Evolutionary conservation across 2,329 filamentous ascomycete genomes (phyloP).

Genomic region (Diplodia seriata): DNA sequence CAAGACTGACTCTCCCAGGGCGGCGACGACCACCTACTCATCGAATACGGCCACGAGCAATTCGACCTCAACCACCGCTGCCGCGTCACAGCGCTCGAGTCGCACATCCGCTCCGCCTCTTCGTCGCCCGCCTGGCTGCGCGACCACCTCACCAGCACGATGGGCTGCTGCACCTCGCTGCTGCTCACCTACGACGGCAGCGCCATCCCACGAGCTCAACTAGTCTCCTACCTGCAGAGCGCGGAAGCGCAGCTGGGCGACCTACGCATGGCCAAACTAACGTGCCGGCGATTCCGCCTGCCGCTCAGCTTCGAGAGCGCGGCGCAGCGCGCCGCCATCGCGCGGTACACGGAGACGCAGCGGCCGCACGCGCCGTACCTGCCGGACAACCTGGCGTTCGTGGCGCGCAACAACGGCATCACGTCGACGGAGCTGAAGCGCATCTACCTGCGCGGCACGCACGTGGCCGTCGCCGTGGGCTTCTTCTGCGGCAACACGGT

Average conservation of each 20-base stretch:
- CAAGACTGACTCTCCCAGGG: conserved; percentile 45
- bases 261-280: conserved; percentile 50
- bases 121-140: conserved; percentile 46
- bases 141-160: conserved; percentile 57
- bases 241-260: conserved; percentile 54
- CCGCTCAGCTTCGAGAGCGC: conserved; percentile 54
- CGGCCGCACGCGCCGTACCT: conserved; percentile 67
- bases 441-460: conserved; percentile 58
- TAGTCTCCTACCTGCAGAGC: conserved; percentile 48
- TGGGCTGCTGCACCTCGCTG: conserved; percentile 59
- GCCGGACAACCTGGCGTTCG: conserved; percentile 67
- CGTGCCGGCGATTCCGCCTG: conserved; percentile 52
- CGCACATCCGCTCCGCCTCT: conserved; percentile 42
- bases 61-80: conserved; percentile 66
- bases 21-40: conserved; percentile 59
- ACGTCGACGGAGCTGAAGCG: conserved; percentile 57
- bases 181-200: conserved; percentile 52
- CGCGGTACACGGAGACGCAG: conserved; percentile 68
- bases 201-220: conserved; percentile 45
- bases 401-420: conserved; percentile 63
- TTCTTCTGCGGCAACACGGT: conserved; percentile 64
- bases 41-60: conserved; percentile 64
- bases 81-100: conserved; percentile 61
- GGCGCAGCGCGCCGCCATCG: conserved; percentile 59
- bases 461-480: conserved; percentile 62